Evolutionary conservation across 192 early-diverging fungal species (phyloP).

Genomic region (Coemansia sp.): DNA sequence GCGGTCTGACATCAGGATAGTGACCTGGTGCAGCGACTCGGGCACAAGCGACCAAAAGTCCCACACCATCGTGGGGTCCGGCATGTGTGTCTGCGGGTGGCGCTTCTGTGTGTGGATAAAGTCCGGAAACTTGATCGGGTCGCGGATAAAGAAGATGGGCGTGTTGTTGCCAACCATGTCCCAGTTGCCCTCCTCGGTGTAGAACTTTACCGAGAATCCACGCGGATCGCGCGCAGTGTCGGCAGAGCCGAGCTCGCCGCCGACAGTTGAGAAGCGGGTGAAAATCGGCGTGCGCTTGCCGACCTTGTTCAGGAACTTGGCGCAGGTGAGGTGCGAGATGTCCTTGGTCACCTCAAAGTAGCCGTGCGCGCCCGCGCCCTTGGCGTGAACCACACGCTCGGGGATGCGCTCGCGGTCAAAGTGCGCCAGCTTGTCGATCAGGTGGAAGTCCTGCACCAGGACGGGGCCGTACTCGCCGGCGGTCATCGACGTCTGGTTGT

Average conservation of each 20-base stretch:
- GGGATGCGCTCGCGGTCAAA: slow-evolving; percentile 87
- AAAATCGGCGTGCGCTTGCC: slow-evolving; percentile 83
- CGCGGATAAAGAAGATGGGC: slow-evolving; percentile 81
- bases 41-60: slow-evolving; percentile 77
- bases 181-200: slow-evolving; percentile 86
- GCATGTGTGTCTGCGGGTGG: slow-evolving; percentile 73
- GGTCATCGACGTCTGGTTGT: slow-evolving; percentile 72
- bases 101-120: slow-evolving; percentile 86
- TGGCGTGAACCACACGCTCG: slow-evolving; percentile 86
- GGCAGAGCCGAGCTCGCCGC: slow-evolving; percentile 70
- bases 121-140: slow-evolving; percentile 79
- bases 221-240: slow-evolving; percentile 81
- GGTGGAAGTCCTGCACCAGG: slow-evolving; percentile 71
- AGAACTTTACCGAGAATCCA: slow-evolving; percentile 83
- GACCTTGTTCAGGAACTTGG: slow-evolving; percentile 68
- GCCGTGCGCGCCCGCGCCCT: slow-evolving; percentile 81
- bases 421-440: slow-evolving; percentile 78
- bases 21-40: slow-evolving; percentile 79
- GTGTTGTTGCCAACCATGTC: slow-evolving; percentile 88
- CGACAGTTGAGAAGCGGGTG: slow-evolving; percentile 78
- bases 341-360: slow-evolving; percentile 80
- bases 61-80: slow-evolving; percentile 71
- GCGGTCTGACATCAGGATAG: slow-evolving; percentile 81
- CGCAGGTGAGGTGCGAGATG: slow-evolving; percentile 66
- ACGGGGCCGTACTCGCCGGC: slow-evolving; percentile 68